These are phyloP conservation scores for Fomitopsis pinicola DNA, from an alignment of 1,284 basidiomycete genomes.

Conservation along the genomic window DNA sequence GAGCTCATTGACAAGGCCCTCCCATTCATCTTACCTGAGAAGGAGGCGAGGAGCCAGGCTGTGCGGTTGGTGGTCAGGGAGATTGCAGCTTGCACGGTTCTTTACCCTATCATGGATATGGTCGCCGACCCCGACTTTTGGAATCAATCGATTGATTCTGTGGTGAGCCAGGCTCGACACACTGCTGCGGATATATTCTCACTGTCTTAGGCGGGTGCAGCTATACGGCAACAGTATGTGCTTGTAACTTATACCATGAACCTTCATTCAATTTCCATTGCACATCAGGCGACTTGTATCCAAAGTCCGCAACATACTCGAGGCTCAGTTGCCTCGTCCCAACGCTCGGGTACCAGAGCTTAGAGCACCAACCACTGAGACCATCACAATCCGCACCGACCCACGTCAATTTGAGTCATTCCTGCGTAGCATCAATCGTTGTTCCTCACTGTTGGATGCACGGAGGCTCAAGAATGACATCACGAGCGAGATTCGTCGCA, in stretches of 20 bases:
- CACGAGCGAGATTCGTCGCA: conserved; percentile 80
- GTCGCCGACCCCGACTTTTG: conserved; percentile 94
- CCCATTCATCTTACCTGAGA: conserved; percentile 69
- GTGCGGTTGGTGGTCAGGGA: conserved; percentile 78
- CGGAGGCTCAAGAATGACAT: conserved; percentile 89
- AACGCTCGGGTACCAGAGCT: conserved; percentile 35
- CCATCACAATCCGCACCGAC: conserved; percentile 75
- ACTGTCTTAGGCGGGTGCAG: conserved; percentile 71
- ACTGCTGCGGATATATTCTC: conserved; percentile 4
- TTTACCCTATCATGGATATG: conserved; percentile 90
- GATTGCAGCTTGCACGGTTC: conserved; percentile 75
- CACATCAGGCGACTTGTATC: conserved; percentile 68
- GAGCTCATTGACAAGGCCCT: conserved; percentile 68
- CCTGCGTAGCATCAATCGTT: conserved; percentile 77
- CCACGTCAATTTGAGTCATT: conserved; percentile 86
- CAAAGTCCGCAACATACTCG: conserved; percentile 79
- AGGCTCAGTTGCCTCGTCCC: conserved; percentile 67
- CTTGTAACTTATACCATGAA: neutral
- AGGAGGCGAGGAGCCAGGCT: conserved; percentile 68
- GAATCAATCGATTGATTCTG: conserved; percentile 89
- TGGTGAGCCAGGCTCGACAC: conserved; percentile 48
- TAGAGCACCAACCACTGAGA: conserved; percentile 46
- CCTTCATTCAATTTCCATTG: neutral
- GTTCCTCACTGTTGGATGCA: conserved; percentile 83
- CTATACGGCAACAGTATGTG: conserved; percentile 84